Evolutionary conservation across 345 rosid genomes (phyloP), one percentile per base, ranked within the genome.

Genomic region (Corchorus olitorius): DNA sequence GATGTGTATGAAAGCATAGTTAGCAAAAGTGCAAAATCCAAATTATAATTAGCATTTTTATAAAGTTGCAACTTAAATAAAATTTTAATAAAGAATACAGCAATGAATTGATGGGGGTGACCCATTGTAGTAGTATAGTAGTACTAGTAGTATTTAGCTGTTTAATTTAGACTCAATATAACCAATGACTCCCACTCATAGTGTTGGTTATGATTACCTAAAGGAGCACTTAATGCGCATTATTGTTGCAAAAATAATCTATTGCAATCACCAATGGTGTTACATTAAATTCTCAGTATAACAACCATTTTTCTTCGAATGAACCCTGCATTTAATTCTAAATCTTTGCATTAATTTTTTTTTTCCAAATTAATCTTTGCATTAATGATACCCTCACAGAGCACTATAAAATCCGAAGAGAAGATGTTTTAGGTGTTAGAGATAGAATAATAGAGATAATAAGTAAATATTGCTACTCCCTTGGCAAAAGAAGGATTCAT

Each of bases 261-360:
- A 46, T 19, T 46, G 59, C 73, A 50, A 33, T 69, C 8, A 69
- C 59, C 73, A 50, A 50, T 69, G 8, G 50, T 69, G 60, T 16
- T 69, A 3, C 4, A 6, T 3, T 45, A 14, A 46, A 46, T 33
- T 50, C 6, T 46, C 12, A 22, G 5, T 50, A 5, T 45, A 45
- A 4, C 9, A 6, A 45, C 0, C 48, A 45, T 1, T 6, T 45
- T 9, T 45, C 48, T 6, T 45, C 0, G 8, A 1, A 45, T 6
- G 8, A 45, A 45, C 48, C 48, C 48, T 45, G 48, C 10, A 45
- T 45, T 63, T 35, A 63, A 62, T 5, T 54, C 10, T 27, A 22
- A 56, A 54, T 8, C 61, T 27, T 5, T 59, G 39, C 15, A 59
- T 59, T 33, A 60, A 60, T 60, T n/a, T n/a, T n/a, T n/a, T n/a